Evolutionary conservation across 2,329 filamentous ascomycete genomes (phyloP), one percentile per base, ranked within the genome.

Genomic region (Scedosporium dehoogii): DNA sequence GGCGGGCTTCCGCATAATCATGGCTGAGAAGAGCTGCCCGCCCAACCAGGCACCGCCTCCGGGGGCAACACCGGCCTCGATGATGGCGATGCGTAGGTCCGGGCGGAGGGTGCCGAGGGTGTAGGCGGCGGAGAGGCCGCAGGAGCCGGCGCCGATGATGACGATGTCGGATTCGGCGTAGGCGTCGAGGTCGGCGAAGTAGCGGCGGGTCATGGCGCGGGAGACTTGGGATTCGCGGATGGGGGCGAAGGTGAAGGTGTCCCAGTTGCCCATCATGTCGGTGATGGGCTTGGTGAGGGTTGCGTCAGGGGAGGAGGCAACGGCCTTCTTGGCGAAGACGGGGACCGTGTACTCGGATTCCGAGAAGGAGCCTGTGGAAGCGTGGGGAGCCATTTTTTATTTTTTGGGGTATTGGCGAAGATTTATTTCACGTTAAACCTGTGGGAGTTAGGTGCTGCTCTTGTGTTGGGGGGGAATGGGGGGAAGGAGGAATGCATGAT

Each of bases 131-230:
- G 87, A 91, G 63, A 96, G 82, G 68, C 92, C 92, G 73, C 92
- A 96, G 33, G 89, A 93, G 58, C 92, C 92, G 38, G 92, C 92
- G 64, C 92, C 92, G 67, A 96, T 83, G 72, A 96, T 96, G 79
- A 96, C 92, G 71, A 96, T 87, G 81, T 96, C 92, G 58, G 89
- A 91, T 79, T 96, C 92, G 74, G 92, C 91, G 72, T 96, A 94
- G 65, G 78, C 84, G 80, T 96, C 90, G 62, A 97, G 81, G 78
- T 97, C 92, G 70, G 85, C 78, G 75, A 96, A 96, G 87, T 96
- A 97, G 73, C 92, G 91, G 60, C 90, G 85, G 61, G 90, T 93
- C 92, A 96, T 96, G 73, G 92, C 91, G 66, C 92, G 90, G 59
- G 90, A 93, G 73, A 96, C 92, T 77, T 96, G 90, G 67, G 86